Evolutionary conservation across 2,329 filamentous ascomycete genomes (phyloP).

Genomic region (Rugonectria rugulosa): DNA sequence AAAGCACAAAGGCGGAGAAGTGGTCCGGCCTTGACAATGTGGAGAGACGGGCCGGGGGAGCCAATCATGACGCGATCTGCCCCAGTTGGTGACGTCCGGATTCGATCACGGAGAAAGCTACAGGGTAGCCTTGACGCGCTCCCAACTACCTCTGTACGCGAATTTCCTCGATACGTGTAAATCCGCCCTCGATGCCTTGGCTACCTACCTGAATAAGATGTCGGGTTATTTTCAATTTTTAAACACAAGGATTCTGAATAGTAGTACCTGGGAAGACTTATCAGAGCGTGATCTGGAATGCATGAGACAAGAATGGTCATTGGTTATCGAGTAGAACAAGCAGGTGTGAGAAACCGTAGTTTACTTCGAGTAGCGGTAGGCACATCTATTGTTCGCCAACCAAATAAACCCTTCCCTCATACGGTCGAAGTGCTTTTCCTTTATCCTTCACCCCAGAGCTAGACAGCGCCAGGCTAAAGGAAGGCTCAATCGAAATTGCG

Average conservation of each 20-base stretch:
- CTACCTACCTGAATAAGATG: too few species aligned
- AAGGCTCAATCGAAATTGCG: slow-evolving; percentile 22
- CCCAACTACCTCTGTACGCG: slow-evolving; percentile 2
- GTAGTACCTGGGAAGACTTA: too few species aligned
- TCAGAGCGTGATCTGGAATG: too few species aligned
- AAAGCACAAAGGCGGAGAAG: slow-evolving; percentile 14
- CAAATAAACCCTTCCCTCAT: slow-evolving; percentile 44
- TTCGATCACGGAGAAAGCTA: not conserved
- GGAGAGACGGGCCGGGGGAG: not conserved
- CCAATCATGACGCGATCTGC: not conserved
- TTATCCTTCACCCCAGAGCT: slow-evolving; percentile 34
- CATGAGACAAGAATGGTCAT: too few species aligned
- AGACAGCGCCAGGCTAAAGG: slow-evolving; percentile 40
- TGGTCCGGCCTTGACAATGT: not conserved
- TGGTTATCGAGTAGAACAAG: too few species aligned
- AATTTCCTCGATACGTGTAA: not conserved
- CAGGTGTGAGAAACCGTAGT: too few species aligned
- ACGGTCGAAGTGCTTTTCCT: slow-evolving; percentile 32
- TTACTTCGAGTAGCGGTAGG: too few species aligned
- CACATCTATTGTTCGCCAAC: too few species aligned
- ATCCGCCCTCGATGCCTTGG: too few species aligned
- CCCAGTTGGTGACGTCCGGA: not conserved
- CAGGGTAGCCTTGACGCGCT: not conserved
- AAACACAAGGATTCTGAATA: too few species aligned
- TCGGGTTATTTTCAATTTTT: too few species aligned